Base-by-base conservation (phyloP, 768 basidiomycete species). In the Pisolithus albus region DNA sequence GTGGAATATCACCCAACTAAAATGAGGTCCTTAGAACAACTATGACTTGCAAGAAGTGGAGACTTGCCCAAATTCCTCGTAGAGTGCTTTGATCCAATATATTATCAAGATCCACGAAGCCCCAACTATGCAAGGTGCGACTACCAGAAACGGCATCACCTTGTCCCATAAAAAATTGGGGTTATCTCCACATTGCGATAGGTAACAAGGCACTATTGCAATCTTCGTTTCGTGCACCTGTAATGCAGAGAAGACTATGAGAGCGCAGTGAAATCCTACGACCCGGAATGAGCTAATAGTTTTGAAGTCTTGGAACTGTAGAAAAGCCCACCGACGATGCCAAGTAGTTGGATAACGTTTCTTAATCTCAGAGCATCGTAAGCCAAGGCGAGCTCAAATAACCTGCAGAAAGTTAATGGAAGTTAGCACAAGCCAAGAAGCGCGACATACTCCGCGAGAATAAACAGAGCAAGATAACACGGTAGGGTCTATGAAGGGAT, bases 1-100 rank as follows among this genome's bases (percentile, higher is more conserved):
- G 61, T 91, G 90, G 73, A 92, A 92, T 61, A 92, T 87, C 38
- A 87, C 88, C 91, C 90, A 92, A 41, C 89, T 91, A 55, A n/a
- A 32, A 24, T 48, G 47, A 46, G 52, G 38, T 56, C 47, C 16
- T n/a, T 16, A 50, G 23, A 9, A 4, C 11, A 9, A 45, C 30
- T 23, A 32, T 6, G 9, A 30, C n/a, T 16, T n/a, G 37, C 16
- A 52, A 6, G 34, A 43, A 50, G 32, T 40, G 40, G 4, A 8
- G 49, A 6, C 83, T 49, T 64, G 90, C 89, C 90, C 90, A 62
- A 92, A 92, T 68, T 92, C 90, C 42, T 71, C 75, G 58, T 84
- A 92, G 5, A 92, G 76, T 58, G 82, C 69, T 58, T 77, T 82
- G 55, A 86, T 75, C 71, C 78, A 86, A 69, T 81, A 88, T 18